phyloP scores from a whole-genome alignment of 768 basidiomycete species.

The Phylloporus rhodoxanthus region DNA sequence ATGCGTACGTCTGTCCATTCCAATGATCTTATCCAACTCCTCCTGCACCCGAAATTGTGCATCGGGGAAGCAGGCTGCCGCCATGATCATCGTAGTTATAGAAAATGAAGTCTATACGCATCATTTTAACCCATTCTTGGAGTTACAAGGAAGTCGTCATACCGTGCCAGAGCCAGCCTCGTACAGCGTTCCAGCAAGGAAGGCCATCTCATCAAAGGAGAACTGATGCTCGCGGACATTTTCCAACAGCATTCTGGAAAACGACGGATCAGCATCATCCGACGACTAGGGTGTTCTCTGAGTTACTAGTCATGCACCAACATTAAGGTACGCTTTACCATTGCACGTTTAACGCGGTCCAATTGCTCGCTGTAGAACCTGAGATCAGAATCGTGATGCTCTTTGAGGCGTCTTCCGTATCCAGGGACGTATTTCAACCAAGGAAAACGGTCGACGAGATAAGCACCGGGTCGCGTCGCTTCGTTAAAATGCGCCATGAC shows the following conservation, averaged over 20 bases:
- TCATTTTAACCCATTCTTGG: neutral
- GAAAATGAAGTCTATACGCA: neutral
- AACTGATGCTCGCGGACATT: constrained; percentile 42
- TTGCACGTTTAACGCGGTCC: constrained; percentile 36
- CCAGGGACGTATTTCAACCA: constrained; percentile 47
- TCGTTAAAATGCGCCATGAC: constrained; percentile 23
- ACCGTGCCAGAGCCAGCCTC: constrained; percentile 58
- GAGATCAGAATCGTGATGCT: constrained; percentile 47
- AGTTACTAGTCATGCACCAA: neutral
- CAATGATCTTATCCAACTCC: constrained; percentile 49
- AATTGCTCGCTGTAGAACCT: constrained; percentile 47
- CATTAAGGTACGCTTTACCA: constrained; percentile 27
- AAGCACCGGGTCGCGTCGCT: constrained; percentile 29
- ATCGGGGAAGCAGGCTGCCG: constrained; percentile 49
- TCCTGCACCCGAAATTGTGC: constrained; percentile 45
- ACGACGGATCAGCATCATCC: constrained; percentile 27
- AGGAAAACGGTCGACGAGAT: constrained; percentile 33
- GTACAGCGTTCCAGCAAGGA: constrained; percentile 54
- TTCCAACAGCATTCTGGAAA: constrained; percentile 53
- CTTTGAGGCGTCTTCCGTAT: constrained; percentile 47
- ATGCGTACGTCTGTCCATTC: constrained; percentile 29
- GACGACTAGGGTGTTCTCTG: neutral
- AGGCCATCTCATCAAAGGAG: constrained; percentile 48
- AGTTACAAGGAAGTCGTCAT: neutral
- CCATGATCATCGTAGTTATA: constrained; percentile 42